Evolutionary conservation across 169 alveolate species (phyloP).

Genomic region (Babesia bovis): DNA sequence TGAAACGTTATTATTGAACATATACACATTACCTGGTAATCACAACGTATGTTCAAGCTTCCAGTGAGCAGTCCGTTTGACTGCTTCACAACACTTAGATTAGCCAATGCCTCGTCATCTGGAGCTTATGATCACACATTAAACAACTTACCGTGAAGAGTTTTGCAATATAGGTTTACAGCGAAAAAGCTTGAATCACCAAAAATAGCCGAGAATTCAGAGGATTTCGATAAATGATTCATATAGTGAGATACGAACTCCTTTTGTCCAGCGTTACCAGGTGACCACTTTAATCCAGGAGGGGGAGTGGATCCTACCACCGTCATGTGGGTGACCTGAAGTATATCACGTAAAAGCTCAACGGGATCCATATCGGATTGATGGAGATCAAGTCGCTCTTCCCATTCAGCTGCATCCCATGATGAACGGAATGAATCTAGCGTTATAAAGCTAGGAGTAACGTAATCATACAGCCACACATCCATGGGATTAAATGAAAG

Average conservation of each 20-base stretch:
- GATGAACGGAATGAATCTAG: slow-evolving; percentile 86
- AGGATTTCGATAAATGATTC: slow-evolving; percentile 47
- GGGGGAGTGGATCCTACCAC: slow-evolving; percentile 54
- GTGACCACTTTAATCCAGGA: slow-evolving; percentile 28
- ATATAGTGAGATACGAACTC: slow-evolving; percentile 56
- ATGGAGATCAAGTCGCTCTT: slow-evolving; percentile 82
- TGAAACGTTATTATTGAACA: not conserved
- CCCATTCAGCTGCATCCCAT: slow-evolving; percentile 98
- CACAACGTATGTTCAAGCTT: slow-evolving; percentile 67
- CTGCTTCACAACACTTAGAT: slow-evolving; percentile 78
- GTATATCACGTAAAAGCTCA: slow-evolving; percentile 21
- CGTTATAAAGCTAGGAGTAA: slow-evolving; percentile 83
- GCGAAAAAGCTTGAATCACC: slow-evolving; percentile 80
- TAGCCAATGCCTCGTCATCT: slow-evolving; percentile 92
- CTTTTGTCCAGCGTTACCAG: slow-evolving; percentile 41
- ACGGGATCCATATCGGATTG: slow-evolving; percentile 25
- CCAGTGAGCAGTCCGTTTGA: slow-evolving; percentile 67
- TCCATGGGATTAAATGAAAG: slow-evolving; percentile 84
- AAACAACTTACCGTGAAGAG: slow-evolving; percentile 72
- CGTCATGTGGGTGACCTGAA: slow-evolving; percentile 40
- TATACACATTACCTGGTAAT: slow-evolving; percentile 63
- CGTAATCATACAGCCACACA: slow-evolving; percentile 86
- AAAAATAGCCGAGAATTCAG: slow-evolving; percentile 46
- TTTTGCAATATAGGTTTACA: slow-evolving; percentile 86
- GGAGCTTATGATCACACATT: not conserved